Evolutionary conservation across 202 grass and related monocot genomes (phyloP).

Genomic region (Dendrocalamus latiflorus): DNA sequence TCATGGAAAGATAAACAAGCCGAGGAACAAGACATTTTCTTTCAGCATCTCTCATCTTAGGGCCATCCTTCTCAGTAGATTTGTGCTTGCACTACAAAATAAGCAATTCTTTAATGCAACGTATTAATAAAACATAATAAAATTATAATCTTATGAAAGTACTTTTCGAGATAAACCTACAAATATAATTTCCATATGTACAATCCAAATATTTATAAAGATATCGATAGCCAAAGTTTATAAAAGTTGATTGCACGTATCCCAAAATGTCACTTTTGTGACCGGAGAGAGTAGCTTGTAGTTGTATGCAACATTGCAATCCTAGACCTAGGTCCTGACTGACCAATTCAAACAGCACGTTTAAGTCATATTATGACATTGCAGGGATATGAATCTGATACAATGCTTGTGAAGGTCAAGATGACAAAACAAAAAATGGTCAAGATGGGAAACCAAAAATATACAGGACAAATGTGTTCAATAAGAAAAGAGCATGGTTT

Average conservation of each 20-base stretch:
- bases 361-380: not conserved
- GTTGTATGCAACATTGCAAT: not conserved
- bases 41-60: constrained; percentile 52
- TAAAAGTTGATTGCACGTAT: no score
- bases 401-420: not conserved
- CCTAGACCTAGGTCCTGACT: not conserved
- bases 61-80: constrained; percentile 39
- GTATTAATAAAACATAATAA: no score
- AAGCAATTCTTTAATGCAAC: constrained; percentile 13
- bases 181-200: no score
- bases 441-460: no score
- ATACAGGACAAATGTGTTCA: not conserved
- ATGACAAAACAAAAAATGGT: not conserved
- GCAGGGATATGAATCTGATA: not conserved
- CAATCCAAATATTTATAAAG: no score
- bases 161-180: no score
- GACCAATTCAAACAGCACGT: not conserved
- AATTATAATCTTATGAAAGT: no score
- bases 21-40: constrained; percentile 78
- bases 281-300: no score
- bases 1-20: constrained; percentile 76
- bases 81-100: constrained; percentile 63
- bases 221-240: no score
- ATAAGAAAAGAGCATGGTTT: not conserved
- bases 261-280: no score